Evolutionary conservation across 1,284 basidiomycete species (phyloP), one percentile per base, ranked within the genome.

Genomic region (Irpex rosettiformis): DNA sequence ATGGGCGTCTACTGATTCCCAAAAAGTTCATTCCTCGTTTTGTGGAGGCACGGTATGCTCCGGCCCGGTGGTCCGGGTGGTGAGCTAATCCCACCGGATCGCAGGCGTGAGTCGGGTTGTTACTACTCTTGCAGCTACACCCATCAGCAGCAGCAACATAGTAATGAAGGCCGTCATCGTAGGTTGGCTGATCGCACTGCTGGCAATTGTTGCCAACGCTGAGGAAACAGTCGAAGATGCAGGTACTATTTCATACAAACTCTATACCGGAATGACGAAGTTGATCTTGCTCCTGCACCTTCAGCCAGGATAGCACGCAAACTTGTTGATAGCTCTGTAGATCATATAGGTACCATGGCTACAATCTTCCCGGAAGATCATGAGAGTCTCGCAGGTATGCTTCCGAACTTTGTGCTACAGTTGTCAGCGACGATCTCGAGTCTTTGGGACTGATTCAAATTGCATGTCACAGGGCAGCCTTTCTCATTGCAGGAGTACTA

Each of bases 401-500:
- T 37, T 48, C 30, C 25, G 52, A 45, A 16, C n/a, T 13, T 22
- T 18, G 25, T 57, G 2, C 18, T 28, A 25, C 27, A 4, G 13
- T 29, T 11, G 25, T 6, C 24, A 30, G n/a, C 43, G n/a, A 48
- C 24, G 11, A n/a, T 47, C 16, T 13, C n/a, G n/a, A n/a, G 18
- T 28, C 25, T 49, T 24, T 45, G 11, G 16, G 33, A 37, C 33
- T 37, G 11, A 37, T 37, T 37, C 33, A 37, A 8, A 11, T 16
- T 37, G 33, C n/a, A n/a, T n/a, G 33, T 37, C 27, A 16, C 65
- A 84, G 84, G 77, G 21, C 73, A 79, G 61, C 83, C 85, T 13
- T 85, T 86, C 66, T 76, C 83, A 5, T 70, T 86, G 58, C 83
- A 85, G 70, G 85, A 86, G 70, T 86, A 86, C 66, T 79, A 82